Base-by-base conservation (phyloP, 2,329 filamentous ascomycete species). In the Erysiphe neolycopersici region DNA sequence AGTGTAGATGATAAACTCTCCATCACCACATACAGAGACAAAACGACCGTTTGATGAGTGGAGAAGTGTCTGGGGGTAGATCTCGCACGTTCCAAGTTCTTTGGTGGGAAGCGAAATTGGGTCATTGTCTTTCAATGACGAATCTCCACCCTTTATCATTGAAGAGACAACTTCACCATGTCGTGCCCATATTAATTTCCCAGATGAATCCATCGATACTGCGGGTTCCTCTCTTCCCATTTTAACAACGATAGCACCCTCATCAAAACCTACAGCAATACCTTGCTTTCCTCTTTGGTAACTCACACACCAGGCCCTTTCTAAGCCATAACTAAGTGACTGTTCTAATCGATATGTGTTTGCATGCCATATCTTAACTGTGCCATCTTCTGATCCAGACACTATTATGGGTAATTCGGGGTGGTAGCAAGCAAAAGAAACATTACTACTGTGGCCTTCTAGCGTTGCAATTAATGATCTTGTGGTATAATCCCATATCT, bases 401-500 rank as follows among this genome's bases (percentile, higher is more conserved):
- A 98, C 87, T 56, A 98, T 98, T 51, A 98, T 78, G 2, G 89
- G 89, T 41, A 98, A 66, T 61, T 95, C 87, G 2, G 89, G 89
- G 61, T 98, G 89, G 59, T 95, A 98, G 61, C 85, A 91, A 42
- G 89, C 89, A 56, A 95, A 98, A 2, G 85, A 94, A 41, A 98
- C 89, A 56, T 98, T 98, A 61, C 85, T 93, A 29, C 84, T 92
- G 61, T 98, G 89, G 26, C 89, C 89, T 61, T 98, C 89, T 41
- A 98, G 69, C 2, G 87, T 95, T 29, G 89, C 89, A 57, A 95
- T 94, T 50, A 95, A 67, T 12, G 84, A 89, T 64, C 98, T 98
- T 41, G 85, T 95, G 12, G 87, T 95, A 66, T 98, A 95, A 59
- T 98, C 89, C 87, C 89, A 98, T 44, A 98, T 74, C 67, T 95